A percentile compares a stretch with the other conserved stretches of the same genome.
Evolutionary conservation across 305 asterid genomes (phyloP).

Genomic region (Fraxinus albicans): DNA sequence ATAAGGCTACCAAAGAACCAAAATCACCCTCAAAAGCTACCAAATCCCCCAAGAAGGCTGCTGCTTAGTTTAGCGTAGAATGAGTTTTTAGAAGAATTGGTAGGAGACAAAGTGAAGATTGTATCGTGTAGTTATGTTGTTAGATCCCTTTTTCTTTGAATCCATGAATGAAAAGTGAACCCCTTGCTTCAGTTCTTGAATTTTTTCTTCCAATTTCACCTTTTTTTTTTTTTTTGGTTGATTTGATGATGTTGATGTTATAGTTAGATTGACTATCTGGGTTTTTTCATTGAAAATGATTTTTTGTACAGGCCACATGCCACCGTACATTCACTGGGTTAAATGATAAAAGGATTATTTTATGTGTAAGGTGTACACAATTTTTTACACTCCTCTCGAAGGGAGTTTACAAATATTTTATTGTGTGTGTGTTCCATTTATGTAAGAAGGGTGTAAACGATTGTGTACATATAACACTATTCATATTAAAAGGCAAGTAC

Average conservation of each 20-base stretch:
- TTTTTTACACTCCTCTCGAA: no score
- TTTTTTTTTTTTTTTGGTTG: not conserved
- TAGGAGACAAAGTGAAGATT: not conserved
- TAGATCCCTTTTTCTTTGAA: not conserved
- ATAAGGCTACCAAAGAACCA: slow-evolving; percentile 36
- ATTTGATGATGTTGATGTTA: not conserved
- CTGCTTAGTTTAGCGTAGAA: slow-evolving; percentile 27
- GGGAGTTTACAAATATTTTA: no score
- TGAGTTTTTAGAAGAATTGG: not conserved
- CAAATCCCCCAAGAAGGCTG: slow-evolving; percentile 62
- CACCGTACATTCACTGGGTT: not conserved
- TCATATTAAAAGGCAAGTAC: no score
- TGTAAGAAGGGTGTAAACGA: no score
- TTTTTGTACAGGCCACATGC: not conserved
- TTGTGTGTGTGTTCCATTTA: no score
- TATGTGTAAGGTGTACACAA: no score
- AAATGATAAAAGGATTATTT: no score
- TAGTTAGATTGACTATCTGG: not conserved
- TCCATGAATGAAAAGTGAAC: not conserved
- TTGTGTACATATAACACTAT: no score
- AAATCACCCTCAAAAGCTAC: slow-evolving; percentile 54
- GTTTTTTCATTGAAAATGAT: not conserved
- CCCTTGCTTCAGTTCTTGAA: not conserved
- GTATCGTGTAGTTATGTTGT: slow-evolving; percentile 7
- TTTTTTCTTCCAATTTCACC: not conserved